Conservation (phyloP, 2,329 filamentous ascomycete genomes). For the Fusarium citri region DNA sequence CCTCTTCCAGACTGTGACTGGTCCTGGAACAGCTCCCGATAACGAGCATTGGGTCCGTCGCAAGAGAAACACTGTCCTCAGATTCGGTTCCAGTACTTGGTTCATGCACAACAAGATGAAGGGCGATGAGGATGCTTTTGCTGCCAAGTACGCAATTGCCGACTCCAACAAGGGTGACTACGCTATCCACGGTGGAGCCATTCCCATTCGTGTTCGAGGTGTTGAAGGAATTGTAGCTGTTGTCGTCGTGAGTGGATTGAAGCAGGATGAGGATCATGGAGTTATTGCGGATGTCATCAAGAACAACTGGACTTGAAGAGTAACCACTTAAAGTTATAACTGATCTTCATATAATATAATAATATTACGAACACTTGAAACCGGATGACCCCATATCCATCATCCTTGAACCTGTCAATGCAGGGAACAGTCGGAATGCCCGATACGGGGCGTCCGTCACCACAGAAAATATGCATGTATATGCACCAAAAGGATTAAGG, state of each 20-base stretch:
- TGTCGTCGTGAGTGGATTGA: slow-evolving; percentile 80
- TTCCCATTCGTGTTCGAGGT: slow-evolving; percentile 77
- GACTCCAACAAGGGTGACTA: slow-evolving; percentile 68
- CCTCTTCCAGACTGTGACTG: slow-evolving; percentile 77
- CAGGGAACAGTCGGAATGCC: slow-evolving; percentile 2
- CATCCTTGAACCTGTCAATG: neutral
- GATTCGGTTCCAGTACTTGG: slow-evolving; percentile 79
- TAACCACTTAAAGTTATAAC: neutral
- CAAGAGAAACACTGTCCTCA: slow-evolving; percentile 77
- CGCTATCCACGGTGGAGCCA: slow-evolving; percentile 82
- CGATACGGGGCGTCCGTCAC: slow-evolving; percentile 1
- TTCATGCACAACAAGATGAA: slow-evolving; percentile 75
- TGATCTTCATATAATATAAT: neutral
- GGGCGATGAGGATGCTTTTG: slow-evolving; percentile 73
- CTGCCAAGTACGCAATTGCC: slow-evolving; percentile 72
- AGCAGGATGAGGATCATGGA: slow-evolving; percentile 81
- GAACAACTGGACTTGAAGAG: slow-evolving; percentile 57
- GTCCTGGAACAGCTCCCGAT: slow-evolving; percentile 75
- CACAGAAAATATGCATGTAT: neutral
- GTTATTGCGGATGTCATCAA: slow-evolving; percentile 77
- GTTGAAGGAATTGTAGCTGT: slow-evolving; percentile 82
- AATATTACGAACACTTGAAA: neutral
- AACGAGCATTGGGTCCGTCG: slow-evolving; percentile 77
- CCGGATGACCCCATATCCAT: neutral
- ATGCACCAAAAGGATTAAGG: slow-evolving; percentile 34